Evolutionary conservation across 805 yeast genomes (phyloP).

Genomic region (Vanderwaltozyma tropicalis): DNA sequence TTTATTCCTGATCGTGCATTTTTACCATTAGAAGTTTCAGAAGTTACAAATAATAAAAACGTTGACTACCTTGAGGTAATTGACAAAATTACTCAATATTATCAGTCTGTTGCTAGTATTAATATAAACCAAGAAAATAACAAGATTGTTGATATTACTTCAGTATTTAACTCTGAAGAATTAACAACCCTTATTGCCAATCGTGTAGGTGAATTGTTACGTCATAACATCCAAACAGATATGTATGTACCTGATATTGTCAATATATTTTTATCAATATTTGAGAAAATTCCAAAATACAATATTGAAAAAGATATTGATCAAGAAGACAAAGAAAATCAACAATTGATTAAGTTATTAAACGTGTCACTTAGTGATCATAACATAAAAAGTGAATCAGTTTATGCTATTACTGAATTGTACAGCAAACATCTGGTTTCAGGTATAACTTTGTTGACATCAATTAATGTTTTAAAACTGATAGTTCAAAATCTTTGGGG

Average conservation of each 20-base stretch:
- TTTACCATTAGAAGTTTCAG: slow-evolving; percentile 40
- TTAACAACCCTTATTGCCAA: slow-evolving; percentile 34
- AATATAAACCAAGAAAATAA: background rate
- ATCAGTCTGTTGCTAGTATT: slow-evolving; percentile 12
- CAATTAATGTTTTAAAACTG: slow-evolving; percentile 15
- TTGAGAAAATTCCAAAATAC: slow-evolving; percentile 38
- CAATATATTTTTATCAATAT: slow-evolving; percentile 28
- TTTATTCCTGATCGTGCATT: slow-evolving; percentile 53
- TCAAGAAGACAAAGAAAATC: background rate
- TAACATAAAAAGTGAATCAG: background rate
- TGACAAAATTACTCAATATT: slow-evolving; percentile 27
- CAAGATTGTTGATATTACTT: background rate
- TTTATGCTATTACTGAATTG: background rate
- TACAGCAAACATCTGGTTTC: background rate
- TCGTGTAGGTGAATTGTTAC: slow-evolving; percentile 20
- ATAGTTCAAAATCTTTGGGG: slow-evolving; percentile 42
- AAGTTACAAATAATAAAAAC: slow-evolving; percentile 7
- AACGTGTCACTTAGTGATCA: background rate
- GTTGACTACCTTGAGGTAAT: slow-evolving; percentile 14
- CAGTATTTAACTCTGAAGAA: slow-evolving; percentile 21
- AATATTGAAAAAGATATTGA: background rate
- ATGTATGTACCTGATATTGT: slow-evolving; percentile 26
- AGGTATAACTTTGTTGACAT: background rate
- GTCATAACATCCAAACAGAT: slow-evolving; percentile 13
- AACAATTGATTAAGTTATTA: background rate